A percentile compares a stretch with the other conserved stretches of the same genome.
These are phyloP conservation scores for Lactarius deliciosus DNA, from an alignment of 768 basidiomycete genomes.

Conservation along the genomic window DNA sequence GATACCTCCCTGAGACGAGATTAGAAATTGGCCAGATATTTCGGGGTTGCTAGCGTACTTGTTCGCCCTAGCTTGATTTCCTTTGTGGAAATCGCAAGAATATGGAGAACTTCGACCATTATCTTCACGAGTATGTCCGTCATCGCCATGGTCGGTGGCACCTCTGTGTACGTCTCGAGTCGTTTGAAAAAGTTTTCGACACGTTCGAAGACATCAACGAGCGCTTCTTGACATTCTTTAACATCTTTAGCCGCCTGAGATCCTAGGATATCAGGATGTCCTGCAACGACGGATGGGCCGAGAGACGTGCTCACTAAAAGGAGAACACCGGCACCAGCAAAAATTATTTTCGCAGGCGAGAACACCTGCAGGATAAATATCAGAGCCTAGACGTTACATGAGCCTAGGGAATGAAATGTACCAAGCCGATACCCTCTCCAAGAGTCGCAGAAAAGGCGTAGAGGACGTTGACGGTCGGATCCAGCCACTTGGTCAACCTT, in stretches of 20 bases:
- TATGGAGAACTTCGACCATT: conserved; percentile 6
- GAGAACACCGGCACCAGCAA: conserved; percentile 5
- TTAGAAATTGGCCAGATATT: too few species aligned
- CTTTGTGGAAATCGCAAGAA: conserved; percentile 4
- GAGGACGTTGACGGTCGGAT: not conserved
- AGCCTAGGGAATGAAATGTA: not conserved
- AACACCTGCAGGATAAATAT: conserved; percentile 1
- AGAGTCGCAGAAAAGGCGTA: not conserved
- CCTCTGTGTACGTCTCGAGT: not conserved
- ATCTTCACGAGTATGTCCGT: conserved; percentile 1
- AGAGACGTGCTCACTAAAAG: not conserved
- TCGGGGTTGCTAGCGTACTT: not conserved
- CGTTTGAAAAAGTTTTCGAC: not conserved
- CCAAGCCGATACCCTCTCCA: not conserved
- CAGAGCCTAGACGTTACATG: not conserved
- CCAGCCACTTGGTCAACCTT: not conserved
- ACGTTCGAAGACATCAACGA: not conserved
- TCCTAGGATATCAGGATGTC: not conserved
- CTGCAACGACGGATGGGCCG: too few species aligned
- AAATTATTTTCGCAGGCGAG: not conserved
- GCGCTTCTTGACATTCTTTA: not conserved
- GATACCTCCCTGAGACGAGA: not conserved
- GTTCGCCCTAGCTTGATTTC: not conserved
- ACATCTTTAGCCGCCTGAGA: not conserved
- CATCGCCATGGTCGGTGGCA: not conserved